A percentile compares a stretch with the other conserved stretches of the same genome.
Conservation (phyloP, 305 asterid species). For the Fraxinus angustifolia region DNA sequence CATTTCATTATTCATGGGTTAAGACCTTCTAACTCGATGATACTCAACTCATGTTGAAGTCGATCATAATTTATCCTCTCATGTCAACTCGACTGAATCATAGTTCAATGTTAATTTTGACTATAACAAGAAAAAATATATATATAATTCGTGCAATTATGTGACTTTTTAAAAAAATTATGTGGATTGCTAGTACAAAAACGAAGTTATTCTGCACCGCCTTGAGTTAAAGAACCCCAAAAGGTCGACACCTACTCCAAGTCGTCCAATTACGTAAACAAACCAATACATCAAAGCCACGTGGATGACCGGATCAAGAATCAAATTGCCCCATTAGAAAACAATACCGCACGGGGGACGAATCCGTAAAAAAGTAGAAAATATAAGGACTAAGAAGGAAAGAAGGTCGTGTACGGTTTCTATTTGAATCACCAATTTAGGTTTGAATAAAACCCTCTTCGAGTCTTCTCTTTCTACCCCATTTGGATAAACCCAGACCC, state of each 20-base stretch:
- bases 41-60: background rate
- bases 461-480: slow-evolving; percentile 29
- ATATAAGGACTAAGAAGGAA: background rate
- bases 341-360: background rate
- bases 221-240: background rate
- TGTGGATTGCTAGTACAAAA: background rate
- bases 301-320: background rate
- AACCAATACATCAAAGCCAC: background rate
- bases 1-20: background rate
- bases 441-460: background rate
- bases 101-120: background rate
- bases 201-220: background rate
- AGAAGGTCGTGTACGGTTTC: background rate
- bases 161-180: background rate
- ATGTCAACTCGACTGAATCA: background rate
- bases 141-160: background rate
- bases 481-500: slow-evolving; percentile 34
- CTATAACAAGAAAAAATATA: background rate
- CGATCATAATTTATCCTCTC: background rate
- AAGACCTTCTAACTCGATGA: background rate
- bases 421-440: slow-evolving; percentile 6
- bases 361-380: background rate
- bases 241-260: background rate
- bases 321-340: background rate
- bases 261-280: background rate